phyloP scores from a whole-genome alignment of 352 stramenopile species.

The Peronospora farinosa region DNA sequence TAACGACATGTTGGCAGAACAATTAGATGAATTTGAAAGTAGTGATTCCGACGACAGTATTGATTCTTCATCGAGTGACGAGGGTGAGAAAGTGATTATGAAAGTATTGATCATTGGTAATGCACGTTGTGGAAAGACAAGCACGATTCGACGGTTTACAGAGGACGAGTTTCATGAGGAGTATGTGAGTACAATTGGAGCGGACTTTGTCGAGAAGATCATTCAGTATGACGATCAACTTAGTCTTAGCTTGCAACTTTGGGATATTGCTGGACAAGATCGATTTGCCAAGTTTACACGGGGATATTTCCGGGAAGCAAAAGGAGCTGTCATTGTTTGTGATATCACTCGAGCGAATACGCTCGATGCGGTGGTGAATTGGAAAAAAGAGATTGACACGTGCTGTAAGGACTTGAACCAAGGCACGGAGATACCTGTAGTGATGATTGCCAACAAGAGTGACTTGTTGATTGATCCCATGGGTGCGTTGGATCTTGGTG shows the following conservation, averaged over 20 bases:
- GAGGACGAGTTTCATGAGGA: slow-evolving; percentile 64
- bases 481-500: slow-evolving; percentile 59
- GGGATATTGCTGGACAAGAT: slow-evolving; percentile 86
- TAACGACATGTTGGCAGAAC: slow-evolving; percentile 52
- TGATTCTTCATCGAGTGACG: slow-evolving; percentile 14
- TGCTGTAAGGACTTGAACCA: slow-evolving; percentile 49
- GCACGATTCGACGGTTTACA: slow-evolving; percentile 74
- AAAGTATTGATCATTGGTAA: slow-evolving; percentile 87
- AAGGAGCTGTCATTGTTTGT: slow-evolving; percentile 80
- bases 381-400: slow-evolving; percentile 76
- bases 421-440: slow-evolving; percentile 51
- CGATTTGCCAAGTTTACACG: slow-evolving; percentile 85
- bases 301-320: slow-evolving; percentile 78
- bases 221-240: slow-evolving; percentile 55
- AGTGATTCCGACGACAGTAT: slow-evolving; percentile 9
- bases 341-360: slow-evolving; percentile 84
- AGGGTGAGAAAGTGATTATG: slow-evolving; percentile 54
- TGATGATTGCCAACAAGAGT: slow-evolving; percentile 85
- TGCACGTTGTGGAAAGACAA: slow-evolving; percentile 85
- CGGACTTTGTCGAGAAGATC: slow-evolving; percentile 81
- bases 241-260: slow-evolving; percentile 73
- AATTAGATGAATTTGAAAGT: slow-evolving; percentile 26
- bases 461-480: slow-evolving; percentile 68
- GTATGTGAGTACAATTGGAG: slow-evolving; percentile 83
- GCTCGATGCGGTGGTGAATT: slow-evolving; percentile 75